A percentile compares a stretch with the other conserved stretches of the same genome.
phyloP scores from a whole-genome alignment of 208 protist genomes.

The Polymyxa betae region DNA sequence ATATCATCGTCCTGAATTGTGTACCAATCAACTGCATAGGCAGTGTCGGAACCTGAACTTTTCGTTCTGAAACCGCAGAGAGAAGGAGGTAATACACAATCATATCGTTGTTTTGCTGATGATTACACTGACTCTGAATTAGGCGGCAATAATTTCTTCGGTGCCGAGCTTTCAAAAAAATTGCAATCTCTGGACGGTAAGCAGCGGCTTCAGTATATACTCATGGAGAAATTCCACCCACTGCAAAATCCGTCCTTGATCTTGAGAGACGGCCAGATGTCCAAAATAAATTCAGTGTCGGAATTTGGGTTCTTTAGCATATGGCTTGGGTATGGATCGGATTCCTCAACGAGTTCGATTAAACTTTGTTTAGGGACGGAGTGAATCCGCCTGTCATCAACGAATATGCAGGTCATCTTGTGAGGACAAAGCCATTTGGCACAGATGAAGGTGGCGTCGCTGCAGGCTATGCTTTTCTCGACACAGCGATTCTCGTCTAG shows the following conservation, averaged over 20 bases:
- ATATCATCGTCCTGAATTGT: background rate
- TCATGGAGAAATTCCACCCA: constrained; percentile 58
- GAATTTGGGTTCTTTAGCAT: constrained; percentile 68
- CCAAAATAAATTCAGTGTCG: constrained; percentile 39
- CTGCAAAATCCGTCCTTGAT: background rate
- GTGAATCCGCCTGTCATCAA: constrained; percentile 66
- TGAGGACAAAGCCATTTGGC: constrained; percentile 85
- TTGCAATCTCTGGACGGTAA: constrained; percentile 75
- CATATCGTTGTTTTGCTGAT: background rate
- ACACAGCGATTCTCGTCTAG: constrained; percentile 63
- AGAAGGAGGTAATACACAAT: constrained; percentile 75
- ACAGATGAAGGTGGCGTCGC: constrained; percentile 89
- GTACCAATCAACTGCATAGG: constrained; percentile 48
- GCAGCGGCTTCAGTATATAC: constrained; percentile 58
- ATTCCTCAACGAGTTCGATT: background rate
- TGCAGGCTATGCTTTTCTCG: constrained; percentile 85
- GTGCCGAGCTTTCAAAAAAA: constrained; percentile 59
- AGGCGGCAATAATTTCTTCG: constrained; percentile 86
- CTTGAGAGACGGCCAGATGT: background rate
- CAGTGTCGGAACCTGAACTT: constrained; percentile 74
- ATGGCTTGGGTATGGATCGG: constrained; percentile 58
- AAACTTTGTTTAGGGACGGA: constrained; percentile 3
- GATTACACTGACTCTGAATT: background rate
- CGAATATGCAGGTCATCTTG: constrained; percentile 80
- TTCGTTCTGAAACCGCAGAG: constrained; percentile 93